A percentile compares a stretch with the other conserved stretches of the same genome.
phyloP scores from a whole-genome alignment of 2,329 filamentous ascomycete genomes.

The Coleophoma crateriformis region DNA sequence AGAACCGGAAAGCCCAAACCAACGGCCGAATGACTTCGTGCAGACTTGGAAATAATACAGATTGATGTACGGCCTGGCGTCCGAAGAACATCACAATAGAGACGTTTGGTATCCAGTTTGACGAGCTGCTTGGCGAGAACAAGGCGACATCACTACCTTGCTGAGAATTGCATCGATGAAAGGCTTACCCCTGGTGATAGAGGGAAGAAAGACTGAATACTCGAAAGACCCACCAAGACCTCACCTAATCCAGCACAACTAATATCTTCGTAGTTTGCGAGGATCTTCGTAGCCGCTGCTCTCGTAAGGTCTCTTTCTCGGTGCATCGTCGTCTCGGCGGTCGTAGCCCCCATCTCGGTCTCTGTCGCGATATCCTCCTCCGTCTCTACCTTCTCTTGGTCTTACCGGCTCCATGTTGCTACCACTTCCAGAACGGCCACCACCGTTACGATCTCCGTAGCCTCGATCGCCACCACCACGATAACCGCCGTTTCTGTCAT shows the following conservation, averaged over 20 bases:
- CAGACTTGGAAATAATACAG: not conserved
- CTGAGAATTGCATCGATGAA: conserved; percentile 21
- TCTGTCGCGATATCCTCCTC: conserved; percentile 32
- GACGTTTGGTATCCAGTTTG: not conserved
- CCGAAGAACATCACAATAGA: not conserved
- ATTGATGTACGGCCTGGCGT: too few relatives aligned
- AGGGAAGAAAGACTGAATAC: conserved; percentile 30
- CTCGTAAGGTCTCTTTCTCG: conserved; percentile 49
- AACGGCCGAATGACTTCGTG: not conserved
- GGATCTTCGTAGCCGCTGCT: conserved; percentile 75
- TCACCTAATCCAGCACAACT: conserved; percentile 30
- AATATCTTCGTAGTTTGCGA: conserved; percentile 59
- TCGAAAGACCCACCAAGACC: conserved; percentile 45
- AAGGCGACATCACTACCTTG: conserved; percentile 25
- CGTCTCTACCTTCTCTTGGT: conserved; percentile 55
- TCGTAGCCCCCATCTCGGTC: conserved; percentile 40
- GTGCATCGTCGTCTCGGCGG: conserved; percentile 43
- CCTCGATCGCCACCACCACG: conserved; percentile 34
- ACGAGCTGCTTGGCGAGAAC: conserved; percentile 11
- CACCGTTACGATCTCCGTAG: conserved; percentile 31
- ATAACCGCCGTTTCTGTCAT: conserved; percentile 48
- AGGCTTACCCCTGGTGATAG: conserved; percentile 31
- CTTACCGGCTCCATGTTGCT: conserved; percentile 83
- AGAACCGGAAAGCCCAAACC: conserved; percentile 10
- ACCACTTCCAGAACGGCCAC: conserved; percentile 36